Conservation (phyloP, 495 filamentous ascomycete species). For the Talaromyces thailandensis region DNA sequence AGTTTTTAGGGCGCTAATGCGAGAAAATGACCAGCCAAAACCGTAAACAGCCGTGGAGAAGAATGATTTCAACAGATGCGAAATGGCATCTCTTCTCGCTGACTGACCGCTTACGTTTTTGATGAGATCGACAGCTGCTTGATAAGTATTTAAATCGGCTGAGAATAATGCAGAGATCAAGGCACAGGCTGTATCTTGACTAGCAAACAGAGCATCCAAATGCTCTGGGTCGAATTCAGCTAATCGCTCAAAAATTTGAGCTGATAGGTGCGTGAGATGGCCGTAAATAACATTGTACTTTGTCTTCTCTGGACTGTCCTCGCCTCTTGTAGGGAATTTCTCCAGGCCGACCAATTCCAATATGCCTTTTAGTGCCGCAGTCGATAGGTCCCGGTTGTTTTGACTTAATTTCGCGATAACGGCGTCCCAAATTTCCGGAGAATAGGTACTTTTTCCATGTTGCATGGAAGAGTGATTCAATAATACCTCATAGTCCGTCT, state of each 20-base stretch:
- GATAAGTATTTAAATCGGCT: conserved; percentile 59
- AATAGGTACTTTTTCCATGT: conserved; percentile 55
- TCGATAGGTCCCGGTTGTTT: conserved; percentile 56
- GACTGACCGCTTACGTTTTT: conserved; percentile 67
- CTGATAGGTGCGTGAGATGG: conserved; percentile 58
- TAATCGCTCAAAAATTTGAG: conserved; percentile 64
- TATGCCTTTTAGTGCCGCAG: conserved; percentile 60
- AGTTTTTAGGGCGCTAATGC: conserved; percentile 45
- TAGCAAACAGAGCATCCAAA: conserved; percentile 55
- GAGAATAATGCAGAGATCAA: conserved; percentile 62
- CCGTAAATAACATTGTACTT: conserved; percentile 69
- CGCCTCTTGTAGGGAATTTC: conserved; percentile 49
- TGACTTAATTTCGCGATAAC: conserved; percentile 59
- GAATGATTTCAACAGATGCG: conserved; percentile 53
- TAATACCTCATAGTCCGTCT: conserved; percentile 61
- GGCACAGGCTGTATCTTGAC: conserved; percentile 51
- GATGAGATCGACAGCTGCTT: conserved; percentile 68
- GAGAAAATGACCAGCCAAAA: conserved; percentile 50
- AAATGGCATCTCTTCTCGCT: conserved; percentile 64
- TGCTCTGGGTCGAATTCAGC: conserved; percentile 60
- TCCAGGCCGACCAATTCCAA: conserved; percentile 62
- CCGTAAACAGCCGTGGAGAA: conserved; percentile 53
- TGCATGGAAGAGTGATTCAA: conserved; percentile 50
- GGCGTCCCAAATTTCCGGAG: conserved; percentile 64
- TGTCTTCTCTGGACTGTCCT: conserved; percentile 41